These are phyloP conservation scores for Aspergillus calidoustus DNA, from an alignment of 2,329 filamentous ascomycete genomes.

Conservation along the genomic window DNA sequence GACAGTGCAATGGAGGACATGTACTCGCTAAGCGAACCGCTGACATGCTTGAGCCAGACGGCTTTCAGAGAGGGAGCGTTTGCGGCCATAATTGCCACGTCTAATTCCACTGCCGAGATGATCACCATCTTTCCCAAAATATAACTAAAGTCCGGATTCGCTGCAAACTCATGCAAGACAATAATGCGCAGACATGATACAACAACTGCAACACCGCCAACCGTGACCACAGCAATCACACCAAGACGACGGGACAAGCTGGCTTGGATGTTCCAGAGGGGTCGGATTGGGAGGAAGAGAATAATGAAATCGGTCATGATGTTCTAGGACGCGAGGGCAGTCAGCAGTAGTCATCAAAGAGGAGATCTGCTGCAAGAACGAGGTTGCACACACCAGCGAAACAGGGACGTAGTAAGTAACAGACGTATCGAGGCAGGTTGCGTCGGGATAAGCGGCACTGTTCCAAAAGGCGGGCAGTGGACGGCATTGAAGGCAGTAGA, in stretches of 20 bases:
- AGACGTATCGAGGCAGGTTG: conserved; percentile 3
- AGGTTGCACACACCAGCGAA: conserved; percentile 4
- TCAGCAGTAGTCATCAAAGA: no score
- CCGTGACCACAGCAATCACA: conserved; percentile 13
- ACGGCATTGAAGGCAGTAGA: conserved; percentile 13
- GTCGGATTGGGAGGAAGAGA: conserved; percentile 5
- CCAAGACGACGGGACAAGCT: conserved; percentile 4
- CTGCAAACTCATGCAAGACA: conserved; percentile 12
- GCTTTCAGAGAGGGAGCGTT: conserved; percentile 11
- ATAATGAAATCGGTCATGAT: conserved; percentile 13
- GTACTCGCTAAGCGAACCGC: not conserved
- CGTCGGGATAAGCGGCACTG: not conserved
- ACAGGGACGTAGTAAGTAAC: conserved; percentile 16
- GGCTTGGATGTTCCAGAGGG: conserved; percentile 15
- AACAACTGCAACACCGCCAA: conserved; percentile 7
- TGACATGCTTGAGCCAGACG: conserved; percentile 9
- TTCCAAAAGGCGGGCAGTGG: conserved; percentile 13
- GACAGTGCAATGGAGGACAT: not conserved
- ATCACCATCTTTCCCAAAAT: conserved; percentile 14
- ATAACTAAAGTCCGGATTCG: conserved; percentile 6
- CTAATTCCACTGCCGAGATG: conserved; percentile 9
- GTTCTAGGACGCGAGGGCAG: not conserved
- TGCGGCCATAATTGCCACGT: conserved; percentile 11
- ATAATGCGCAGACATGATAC: conserved; percentile 16
- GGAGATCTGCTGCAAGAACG: no score